Evolutionary conservation across 139 green algal genomes (phyloP).

Genomic region (Picochlorum sp.): DNA sequence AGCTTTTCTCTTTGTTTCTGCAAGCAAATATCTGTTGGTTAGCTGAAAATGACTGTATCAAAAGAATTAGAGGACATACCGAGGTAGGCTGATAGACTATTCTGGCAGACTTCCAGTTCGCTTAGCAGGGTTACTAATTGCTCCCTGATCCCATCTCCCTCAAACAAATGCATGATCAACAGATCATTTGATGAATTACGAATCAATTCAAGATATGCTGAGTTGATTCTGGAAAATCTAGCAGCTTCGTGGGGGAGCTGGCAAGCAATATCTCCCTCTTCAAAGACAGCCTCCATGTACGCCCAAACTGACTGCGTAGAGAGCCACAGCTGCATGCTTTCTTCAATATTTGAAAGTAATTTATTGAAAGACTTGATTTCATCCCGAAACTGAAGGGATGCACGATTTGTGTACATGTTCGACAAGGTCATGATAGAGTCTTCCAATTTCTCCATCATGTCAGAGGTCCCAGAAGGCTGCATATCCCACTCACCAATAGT

Average conservation of each 20-base stretch:
- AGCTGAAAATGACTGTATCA: neutral
- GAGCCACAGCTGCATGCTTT: conserved; percentile 92
- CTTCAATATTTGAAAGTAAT: conserved; percentile 79
- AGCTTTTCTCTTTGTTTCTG: conserved; percentile 84
- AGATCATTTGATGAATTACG: conserved; percentile 61
- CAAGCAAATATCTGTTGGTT: neutral
- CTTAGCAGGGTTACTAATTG: conserved; percentile 87
- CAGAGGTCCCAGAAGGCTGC: conserved; percentile 65
- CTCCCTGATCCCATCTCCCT: conserved; percentile 82
- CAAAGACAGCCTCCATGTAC: conserved; percentile 96
- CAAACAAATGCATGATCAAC: conserved; percentile 64
- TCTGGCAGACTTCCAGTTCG: conserved; percentile 94
- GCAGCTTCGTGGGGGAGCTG: conserved; percentile 91
- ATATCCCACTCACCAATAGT: neutral
- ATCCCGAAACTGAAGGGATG: conserved; percentile 71
- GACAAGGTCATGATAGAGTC: conserved; percentile 89
- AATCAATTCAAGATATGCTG: conserved; percentile 58
- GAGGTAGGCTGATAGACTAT: conserved; percentile 84
- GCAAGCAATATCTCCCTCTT: conserved; percentile 90
- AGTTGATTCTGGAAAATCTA: conserved; percentile 92
- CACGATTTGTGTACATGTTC: conserved; percentile 87
- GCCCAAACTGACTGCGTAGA: conserved; percentile 89
- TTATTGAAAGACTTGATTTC: conserved; percentile 62
- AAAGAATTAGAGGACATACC: conserved; percentile 20
- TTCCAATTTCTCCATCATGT: conserved; percentile 92